Percentiles rank a stretch among this genome's conserved stretches.
Conservation (phyloP, 164 flowering plant species). For the Tetrastigma voinierianum region DNA sequence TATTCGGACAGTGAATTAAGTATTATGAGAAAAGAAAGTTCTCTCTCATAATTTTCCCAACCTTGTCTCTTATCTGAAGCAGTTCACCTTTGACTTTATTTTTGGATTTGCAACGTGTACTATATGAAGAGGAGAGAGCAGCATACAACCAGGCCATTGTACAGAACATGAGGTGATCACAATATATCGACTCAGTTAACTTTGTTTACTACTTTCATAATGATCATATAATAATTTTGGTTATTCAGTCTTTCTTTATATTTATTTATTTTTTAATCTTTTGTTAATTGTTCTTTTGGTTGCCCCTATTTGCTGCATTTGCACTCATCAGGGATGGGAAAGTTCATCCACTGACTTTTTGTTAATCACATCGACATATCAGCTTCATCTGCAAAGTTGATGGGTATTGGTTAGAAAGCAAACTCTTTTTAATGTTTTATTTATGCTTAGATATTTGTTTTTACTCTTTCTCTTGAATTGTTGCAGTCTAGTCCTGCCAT, state of each 20-base stretch:
- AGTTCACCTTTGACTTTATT: constrained; percentile 74
- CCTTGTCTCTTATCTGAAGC: constrained; percentile 57
- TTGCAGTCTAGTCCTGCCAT: constrained; percentile 92
- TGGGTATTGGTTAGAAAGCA: constrained; percentile 77
- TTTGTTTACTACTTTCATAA: background rate
- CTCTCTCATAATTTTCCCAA: constrained; percentile 76
- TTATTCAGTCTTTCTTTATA: background rate
- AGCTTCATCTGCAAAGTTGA: constrained; percentile 94
- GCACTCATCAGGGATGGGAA: constrained; percentile 71
- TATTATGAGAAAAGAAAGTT: constrained; percentile 82
- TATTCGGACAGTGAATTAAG: constrained; percentile 76
- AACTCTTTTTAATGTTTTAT: constrained; percentile 11
- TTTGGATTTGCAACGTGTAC: constrained; percentile 72
- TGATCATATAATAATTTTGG: constrained; percentile 3
- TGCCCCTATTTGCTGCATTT: constrained; percentile 5
- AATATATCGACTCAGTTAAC: background rate
- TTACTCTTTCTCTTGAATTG: background rate
- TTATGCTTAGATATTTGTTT: constrained; percentile 4
- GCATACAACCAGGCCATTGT: constrained; percentile 80
- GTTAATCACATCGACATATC: constrained; percentile 96
- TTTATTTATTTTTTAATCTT: background rate
- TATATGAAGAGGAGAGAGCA: constrained; percentile 85
- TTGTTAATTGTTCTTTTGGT: background rate
- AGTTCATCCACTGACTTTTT: constrained; percentile 83
- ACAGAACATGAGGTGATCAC: constrained; percentile 63